A percentile compares a stretch with the other conserved stretches of the same genome.
These are phyloP conservation scores for Amphicarpaea edgeworthii DNA, from an alignment of 306 rosid genomes.

Conservation along the genomic window DNA sequence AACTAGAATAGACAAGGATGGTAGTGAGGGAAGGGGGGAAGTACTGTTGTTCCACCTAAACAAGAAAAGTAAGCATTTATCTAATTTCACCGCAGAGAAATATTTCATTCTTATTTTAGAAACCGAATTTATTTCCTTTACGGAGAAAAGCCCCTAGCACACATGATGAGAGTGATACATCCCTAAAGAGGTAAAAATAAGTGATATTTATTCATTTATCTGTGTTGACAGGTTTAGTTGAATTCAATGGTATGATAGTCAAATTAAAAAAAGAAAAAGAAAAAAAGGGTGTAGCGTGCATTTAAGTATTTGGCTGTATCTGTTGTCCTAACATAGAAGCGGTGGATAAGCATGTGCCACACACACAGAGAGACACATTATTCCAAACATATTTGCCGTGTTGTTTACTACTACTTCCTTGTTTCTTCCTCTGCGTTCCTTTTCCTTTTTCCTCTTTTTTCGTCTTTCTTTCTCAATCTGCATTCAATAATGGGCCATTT, in stretches of 20 bases:
- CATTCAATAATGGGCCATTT: conserved; percentile 43
- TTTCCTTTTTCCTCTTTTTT: conserved; percentile 26
- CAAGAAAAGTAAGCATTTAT: conserved; percentile 32
- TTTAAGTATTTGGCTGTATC: conserved; percentile 56
- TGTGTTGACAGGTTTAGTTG: neutral
- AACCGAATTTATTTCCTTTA: neutral
- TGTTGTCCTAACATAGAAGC: conserved; percentile 47
- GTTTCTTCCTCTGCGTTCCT: conserved; percentile 19
- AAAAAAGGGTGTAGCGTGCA: conserved; percentile 39
- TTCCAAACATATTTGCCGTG: conserved; percentile 65
- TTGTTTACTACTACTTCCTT: conserved; percentile 54
- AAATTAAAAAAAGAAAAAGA: conserved; percentile 16
- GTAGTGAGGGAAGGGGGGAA: neutral
- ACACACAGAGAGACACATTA: conserved; percentile 34
- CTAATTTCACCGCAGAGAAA: conserved; percentile 8
- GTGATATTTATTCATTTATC: too few relatives aligned
- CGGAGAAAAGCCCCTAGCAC: neutral
- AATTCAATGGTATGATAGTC: neutral
- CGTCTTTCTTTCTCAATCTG: neutral
- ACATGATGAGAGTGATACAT: neutral
- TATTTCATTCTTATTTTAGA: conserved; percentile 20
- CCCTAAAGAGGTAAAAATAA: neutral
- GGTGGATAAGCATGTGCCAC: conserved; percentile 76
- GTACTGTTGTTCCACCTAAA: conserved; percentile 20
- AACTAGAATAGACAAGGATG: neutral